Base-by-base conservation (phyloP, 1,284 basidiomycete species). In the Polyporus tsugae region DNA sequence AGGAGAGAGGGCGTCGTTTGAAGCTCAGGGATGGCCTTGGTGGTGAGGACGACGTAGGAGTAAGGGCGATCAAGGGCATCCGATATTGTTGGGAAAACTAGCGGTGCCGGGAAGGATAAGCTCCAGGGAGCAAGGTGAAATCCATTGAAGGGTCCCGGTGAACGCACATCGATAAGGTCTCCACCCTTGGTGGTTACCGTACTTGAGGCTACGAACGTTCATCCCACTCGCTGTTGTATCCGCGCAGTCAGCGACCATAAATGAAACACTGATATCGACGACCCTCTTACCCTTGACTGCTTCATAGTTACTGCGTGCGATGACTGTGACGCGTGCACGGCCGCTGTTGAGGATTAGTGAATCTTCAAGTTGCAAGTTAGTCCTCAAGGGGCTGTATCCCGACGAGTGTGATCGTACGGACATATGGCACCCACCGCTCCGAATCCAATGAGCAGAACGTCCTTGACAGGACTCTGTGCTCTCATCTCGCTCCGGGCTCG, bases 1-100 rank as follows among this genome's bases (percentile, higher is more conserved):
- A 95, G 84, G 15, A 94, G 79, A 15, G 80, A 77, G 0, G 90
- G 80, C 4, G 89, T 93, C 15, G 84, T 85, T 1, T 80, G 75
- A 22, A 92, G 77, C 73, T 95, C 93, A 0, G 93, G 93, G 3
- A 95, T 80, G 5, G 89, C 88, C 76, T 95, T 95, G 2, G 91
- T 92, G 1, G 89, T 85, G 64, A 94, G 79, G 13, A 95, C 78
- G 15, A 93, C 89, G 75, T 90, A 88, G 42, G 87, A 84, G 77
- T 93, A 95, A 0, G 82, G 73, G 49, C 82, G 78, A 72, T 92
- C 90, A 7, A 87, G 81, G 1, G 92, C 91, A 17, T 89, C 85
- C 1, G 80, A 78, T 36, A 93, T 83, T 0, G 86, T 86, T 35
- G 80, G 83, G 73, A 88, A 86, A 29, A 92, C 92, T 89, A 62